Percentiles rank a stretch among this genome's conserved stretches.
These are phyloP conservation scores for Ceratobasidium sp. DNA, from an alignment of 1,284 basidiomycete genomes.

Conservation along the genomic window DNA sequence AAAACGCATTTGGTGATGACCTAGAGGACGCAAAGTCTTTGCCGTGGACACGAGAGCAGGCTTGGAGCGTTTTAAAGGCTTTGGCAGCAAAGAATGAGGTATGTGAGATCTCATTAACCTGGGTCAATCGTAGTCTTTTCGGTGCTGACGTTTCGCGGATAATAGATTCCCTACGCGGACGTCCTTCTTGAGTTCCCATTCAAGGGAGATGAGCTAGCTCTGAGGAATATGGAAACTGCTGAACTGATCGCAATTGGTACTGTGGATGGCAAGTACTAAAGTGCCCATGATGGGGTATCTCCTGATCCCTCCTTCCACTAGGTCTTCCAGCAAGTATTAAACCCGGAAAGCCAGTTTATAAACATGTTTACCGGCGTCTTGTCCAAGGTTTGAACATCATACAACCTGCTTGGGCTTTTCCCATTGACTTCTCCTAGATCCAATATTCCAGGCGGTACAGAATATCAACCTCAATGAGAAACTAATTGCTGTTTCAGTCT, in stretches of 20 bases:
- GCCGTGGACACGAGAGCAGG: conserved; percentile 87
- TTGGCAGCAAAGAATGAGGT: conserved; percentile 78
- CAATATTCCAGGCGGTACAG: conserved; percentile 80
- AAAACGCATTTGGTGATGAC: conserved; percentile 94
- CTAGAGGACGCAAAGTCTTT: conserved; percentile 81
- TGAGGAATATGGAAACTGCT: conserved; percentile 87
- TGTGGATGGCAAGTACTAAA: conserved; percentile 63
- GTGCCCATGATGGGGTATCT: not conserved
- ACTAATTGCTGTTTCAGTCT: conserved; percentile 70
- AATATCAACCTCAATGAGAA: conserved; percentile 82
- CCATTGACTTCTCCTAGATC: conserved; percentile 56
- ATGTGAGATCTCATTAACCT: conserved; percentile 39
- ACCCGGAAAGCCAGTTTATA: conserved; percentile 90
- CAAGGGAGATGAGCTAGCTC: conserved; percentile 84
- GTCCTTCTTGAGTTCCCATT: conserved; percentile 86
- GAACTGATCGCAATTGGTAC: conserved; percentile 86
- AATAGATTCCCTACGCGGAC: conserved; percentile 80
- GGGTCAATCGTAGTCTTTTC: conserved; percentile 3
- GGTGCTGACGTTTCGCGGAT: not conserved
- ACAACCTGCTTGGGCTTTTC: conserved; percentile 17
- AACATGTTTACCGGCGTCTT: conserved; percentile 82
- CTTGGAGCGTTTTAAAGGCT: conserved; percentile 81
- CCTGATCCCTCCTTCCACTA: conserved; percentile 46
- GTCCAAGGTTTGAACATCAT: conserved; percentile 62
- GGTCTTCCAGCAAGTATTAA: conserved; percentile 84